These are phyloP conservation scores for Endoconidiophora polonica DNA, from an alignment of 2,329 filamentous ascomycete species.

Conservation along the genomic window DNA sequence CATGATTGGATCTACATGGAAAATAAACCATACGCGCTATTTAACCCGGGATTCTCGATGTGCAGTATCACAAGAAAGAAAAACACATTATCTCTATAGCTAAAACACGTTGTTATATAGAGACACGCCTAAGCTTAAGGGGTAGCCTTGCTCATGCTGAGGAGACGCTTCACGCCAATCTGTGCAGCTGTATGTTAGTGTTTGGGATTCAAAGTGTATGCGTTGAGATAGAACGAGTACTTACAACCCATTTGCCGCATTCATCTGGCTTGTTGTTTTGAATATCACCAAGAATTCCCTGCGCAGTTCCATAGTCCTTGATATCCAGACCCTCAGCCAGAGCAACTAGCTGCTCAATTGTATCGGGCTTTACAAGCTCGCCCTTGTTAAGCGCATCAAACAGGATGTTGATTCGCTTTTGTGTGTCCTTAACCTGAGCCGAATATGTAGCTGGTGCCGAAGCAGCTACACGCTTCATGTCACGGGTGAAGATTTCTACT, in stretches of 20 bases:
- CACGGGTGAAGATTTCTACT: slow-evolving; percentile 62
- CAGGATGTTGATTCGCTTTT: slow-evolving; percentile 81
- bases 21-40: too few species aligned
- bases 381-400: slow-evolving; percentile 97
- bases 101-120: too few species aligned
- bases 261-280: slow-evolving; percentile 63
- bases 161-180: slow-evolving; percentile 61
- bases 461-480: slow-evolving; percentile 76
- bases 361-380: slow-evolving; percentile 70
- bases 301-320: slow-evolving; percentile 52
- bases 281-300: slow-evolving; percentile 55
- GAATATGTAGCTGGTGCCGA: slow-evolving; percentile 78
- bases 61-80: not conserved
- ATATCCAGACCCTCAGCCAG: slow-evolving; percentile 49
- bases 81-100: not conserved
- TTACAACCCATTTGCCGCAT: slow-evolving; percentile 77
- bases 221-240: slow-evolving; percentile 18
- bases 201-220: not conserved
- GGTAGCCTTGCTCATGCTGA: slow-evolving; percentile 65
- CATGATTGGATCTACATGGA: too few species aligned
- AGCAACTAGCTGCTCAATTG: slow-evolving; percentile 47
- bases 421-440: slow-evolving; percentile 79
- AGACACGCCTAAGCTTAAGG: slow-evolving; percentile 24
- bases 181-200: slow-evolving; percentile 28
- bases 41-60: too few species aligned